Evolutionary conservation across 352 stramenopile species (phyloP).

Genomic region (Globisporangium yorkense): DNA sequence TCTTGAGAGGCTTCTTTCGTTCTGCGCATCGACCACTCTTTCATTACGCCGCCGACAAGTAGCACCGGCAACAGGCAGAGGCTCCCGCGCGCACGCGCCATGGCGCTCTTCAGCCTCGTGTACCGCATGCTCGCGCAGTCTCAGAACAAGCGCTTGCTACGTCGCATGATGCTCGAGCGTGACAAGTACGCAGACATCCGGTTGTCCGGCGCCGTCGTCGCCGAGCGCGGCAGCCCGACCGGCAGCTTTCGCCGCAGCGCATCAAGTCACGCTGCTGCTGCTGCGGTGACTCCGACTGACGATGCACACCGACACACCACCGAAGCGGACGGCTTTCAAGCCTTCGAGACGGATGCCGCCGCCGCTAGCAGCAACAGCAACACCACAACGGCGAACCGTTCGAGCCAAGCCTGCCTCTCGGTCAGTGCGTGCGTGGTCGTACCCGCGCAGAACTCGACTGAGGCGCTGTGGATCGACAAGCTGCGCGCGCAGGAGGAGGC

Average conservation of each 20-base stretch:
- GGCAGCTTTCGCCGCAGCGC: neutral
- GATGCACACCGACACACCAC: too few species aligned
- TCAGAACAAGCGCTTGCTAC: constrained; percentile 12
- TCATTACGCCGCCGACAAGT: neutral
- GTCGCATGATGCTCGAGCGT: constrained; percentile 11
- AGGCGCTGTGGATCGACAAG: constrained; percentile 14
- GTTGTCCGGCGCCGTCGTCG: constrained; percentile 3
- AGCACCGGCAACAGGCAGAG: neutral
- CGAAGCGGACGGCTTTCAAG: neutral
- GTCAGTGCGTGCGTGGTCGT: constrained; percentile 14
- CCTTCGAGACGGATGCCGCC: neutral
- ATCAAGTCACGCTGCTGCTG: too few species aligned
- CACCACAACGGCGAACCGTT: neutral
- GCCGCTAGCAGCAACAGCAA: neutral
- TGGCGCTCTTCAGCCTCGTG: constrained; percentile 13
- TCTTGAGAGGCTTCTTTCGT: neutral
- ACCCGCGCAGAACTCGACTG: constrained; percentile 4
- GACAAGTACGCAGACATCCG: constrained; percentile 15
- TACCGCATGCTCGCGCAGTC: constrained; percentile 11
- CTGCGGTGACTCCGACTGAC: too few species aligned
- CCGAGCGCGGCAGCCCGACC: constrained; percentile 3
- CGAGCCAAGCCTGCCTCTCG: constrained; percentile 7
- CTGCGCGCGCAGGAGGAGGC: constrained; percentile 11
- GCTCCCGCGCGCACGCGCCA: neutral
- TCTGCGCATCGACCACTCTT: neutral